phyloP scores from a whole-genome alignment of 2,329 filamentous ascomycete species.

The Thielaviopsis musarum region DNA sequence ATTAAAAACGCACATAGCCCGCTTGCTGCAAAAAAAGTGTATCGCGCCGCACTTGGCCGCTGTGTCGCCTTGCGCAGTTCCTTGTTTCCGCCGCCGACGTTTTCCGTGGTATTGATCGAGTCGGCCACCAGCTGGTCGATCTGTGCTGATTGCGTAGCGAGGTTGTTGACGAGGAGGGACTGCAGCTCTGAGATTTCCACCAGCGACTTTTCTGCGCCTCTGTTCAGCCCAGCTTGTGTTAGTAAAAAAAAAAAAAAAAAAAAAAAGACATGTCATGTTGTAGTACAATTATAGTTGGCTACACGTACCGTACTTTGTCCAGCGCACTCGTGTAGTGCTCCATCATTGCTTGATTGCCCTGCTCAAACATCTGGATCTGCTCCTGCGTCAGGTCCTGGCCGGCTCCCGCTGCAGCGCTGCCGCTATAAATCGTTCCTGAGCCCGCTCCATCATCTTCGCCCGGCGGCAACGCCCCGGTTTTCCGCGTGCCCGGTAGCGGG shows the following conservation, averaged over 20 bases:
- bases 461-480: conserved; percentile 9
- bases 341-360: conserved; percentile 84
- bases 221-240: conserved; percentile 21
- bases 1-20: conserved; percentile 59
- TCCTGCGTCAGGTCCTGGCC: conserved; percentile 54
- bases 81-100: conserved; percentile 77
- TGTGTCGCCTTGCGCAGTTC: conserved; percentile 72
- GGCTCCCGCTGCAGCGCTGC: neutral
- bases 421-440: neutral
- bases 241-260: neutral
- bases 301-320: conserved; percentile 73
- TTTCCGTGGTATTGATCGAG: conserved; percentile 64
- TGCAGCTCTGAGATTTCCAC: conserved; percentile 88
- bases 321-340: conserved; percentile 88
- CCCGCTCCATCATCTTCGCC: conserved; percentile 13
- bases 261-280: neutral
- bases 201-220: conserved; percentile 75
- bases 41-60: conserved; percentile 53
- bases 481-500: conserved; percentile 12
- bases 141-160: conserved; percentile 70
- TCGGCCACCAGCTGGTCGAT: conserved; percentile 82
- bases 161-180: conserved; percentile 69
- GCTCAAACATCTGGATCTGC: conserved; percentile 82
- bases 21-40: conserved; percentile 66
- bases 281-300: neutral